phyloP scores from a whole-genome alignment of 1,284 basidiomycete genomes.

The Papiliotrema laurentii region DNA sequence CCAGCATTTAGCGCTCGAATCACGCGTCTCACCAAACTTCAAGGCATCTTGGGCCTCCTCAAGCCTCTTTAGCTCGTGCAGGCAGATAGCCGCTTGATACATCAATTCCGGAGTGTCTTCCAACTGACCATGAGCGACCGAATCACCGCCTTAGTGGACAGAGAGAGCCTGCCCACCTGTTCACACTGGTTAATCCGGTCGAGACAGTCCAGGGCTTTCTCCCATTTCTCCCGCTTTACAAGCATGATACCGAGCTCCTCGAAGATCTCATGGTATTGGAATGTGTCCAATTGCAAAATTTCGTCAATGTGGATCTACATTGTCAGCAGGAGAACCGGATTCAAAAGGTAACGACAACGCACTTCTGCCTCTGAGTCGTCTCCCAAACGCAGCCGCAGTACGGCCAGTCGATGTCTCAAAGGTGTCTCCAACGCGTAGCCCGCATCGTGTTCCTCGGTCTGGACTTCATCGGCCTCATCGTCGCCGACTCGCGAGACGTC shows the following conservation, averaged over 20 bases:
- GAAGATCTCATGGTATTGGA: conserved; percentile 72
- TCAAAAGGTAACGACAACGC: conserved; percentile 17
- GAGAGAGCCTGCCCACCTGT: conserved; percentile 51
- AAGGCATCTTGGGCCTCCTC: conserved; percentile 76
- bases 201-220: conserved; percentile 71
- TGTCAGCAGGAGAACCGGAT: no score
- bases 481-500: conserved; percentile 31
- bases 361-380: conserved; percentile 79
- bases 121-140: conserved; percentile 13
- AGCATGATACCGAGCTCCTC: conserved; percentile 79
- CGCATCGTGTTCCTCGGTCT: conserved; percentile 30
- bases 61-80: conserved; percentile 66
- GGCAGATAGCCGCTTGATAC: conserved; percentile 52
- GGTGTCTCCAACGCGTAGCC: conserved; percentile 70
- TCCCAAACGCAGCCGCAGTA: conserved; percentile 76
- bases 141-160: not conserved
- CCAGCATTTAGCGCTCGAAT: not conserved
- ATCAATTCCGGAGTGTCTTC: conserved; percentile 26
- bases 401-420: conserved; percentile 76
- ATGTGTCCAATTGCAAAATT: conserved; percentile 64
- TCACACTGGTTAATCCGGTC: conserved; percentile 66
- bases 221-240: conserved; percentile 67
- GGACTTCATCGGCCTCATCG: conserved; percentile 32
- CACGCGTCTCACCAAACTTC: conserved; percentile 68
- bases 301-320: conserved; percentile 67